Evolutionary conservation across 2,329 filamentous ascomycete genomes (phyloP), one percentile per base, ranked within the genome.

Genomic region (Aspergillus persii): DNA sequence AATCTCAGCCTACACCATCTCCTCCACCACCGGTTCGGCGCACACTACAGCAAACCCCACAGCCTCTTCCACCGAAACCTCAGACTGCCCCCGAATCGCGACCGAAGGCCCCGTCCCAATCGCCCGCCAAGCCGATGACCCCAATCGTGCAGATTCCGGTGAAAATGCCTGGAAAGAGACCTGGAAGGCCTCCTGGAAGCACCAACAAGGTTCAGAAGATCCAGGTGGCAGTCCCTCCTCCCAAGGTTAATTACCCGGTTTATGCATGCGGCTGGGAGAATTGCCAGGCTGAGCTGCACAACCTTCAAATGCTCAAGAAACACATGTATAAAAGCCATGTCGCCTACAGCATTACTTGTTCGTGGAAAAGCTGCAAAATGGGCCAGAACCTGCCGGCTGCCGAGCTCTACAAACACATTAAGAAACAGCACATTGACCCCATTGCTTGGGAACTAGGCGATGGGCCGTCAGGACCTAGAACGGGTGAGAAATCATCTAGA

Each of bases 201-300:
- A 36, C 60, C 41, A 4, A 48, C 23, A 9, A 67, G 71, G 3
- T n/a, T 62, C 57, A n/a, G 55, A 41, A 56, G 58, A 29, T 18
- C 46, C 65, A 68, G 52, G 56, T 69, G 46, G 63, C 65, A 1
- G 59, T 71, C 29, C 61, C 64, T 5, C 44, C 52, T 1, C 60
- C 54, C 30, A 60, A 59, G 8, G 56, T 67, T 6, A 48, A 66
- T 4, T 76, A 73, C 54, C 68, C 63, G 51, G 77, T 83, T 5
- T 89, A 81, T 68, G 77, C 78, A 56, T 89, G 87, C 71, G 70
- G 76, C 47, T 89, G 86, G 86, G 72, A 79, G 54, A 71, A 74
- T 1, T 89, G 87, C 68, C 71, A 72, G 3, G 81, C 83, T 0
- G 79, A 86, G 62, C 74, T 89, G 4, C 86, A 89, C 70, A 89